Evolutionary conservation across 2,329 filamentous ascomycete genomes (phyloP).

Genomic region (Coniosporium tulheliwenetii): DNA sequence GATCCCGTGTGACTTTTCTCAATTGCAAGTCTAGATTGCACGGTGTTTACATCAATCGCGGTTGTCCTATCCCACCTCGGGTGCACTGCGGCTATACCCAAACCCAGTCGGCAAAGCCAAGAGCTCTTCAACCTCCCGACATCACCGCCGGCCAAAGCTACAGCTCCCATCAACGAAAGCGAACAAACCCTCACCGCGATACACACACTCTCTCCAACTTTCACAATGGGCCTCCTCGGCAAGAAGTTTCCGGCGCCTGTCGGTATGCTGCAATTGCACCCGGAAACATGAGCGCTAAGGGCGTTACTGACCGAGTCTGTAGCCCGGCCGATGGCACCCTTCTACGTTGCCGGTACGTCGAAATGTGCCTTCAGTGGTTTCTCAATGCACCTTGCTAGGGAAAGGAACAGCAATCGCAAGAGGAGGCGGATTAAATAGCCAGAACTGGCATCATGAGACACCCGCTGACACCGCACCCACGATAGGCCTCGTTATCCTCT

Average conservation of each 20-base stretch:
- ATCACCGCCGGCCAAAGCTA: slow-evolving; percentile 4
- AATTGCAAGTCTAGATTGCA: too few species aligned
- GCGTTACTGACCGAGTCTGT: background rate
- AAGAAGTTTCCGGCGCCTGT: slow-evolving; percentile 35
- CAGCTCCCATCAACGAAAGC: background rate
- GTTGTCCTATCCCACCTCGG: too few species aligned
- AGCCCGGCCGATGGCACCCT: slow-evolving; percentile 7
- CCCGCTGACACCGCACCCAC: background rate
- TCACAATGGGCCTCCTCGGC: slow-evolving; percentile 28
- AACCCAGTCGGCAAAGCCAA: background rate
- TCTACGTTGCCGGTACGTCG: slow-evolving; percentile 7
- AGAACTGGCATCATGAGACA: too few species aligned
- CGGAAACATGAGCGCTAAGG: background rate
- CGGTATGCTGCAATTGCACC: slow-evolving; percentile 21
- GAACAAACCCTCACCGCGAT: slow-evolving; percentile 3
- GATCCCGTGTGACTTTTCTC: too few species aligned
- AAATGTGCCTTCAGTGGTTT: background rate
- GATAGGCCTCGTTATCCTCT: slow-evolving; percentile 68
- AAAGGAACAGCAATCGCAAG: background rate
- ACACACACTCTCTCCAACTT: slow-evolving; percentile 1
- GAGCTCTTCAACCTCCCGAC: slow-evolving; percentile 11
- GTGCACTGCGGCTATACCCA: too few species aligned
- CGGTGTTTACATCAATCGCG: too few species aligned
- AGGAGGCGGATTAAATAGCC: too few species aligned
- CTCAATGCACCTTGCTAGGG: background rate